Evolutionary conservation across 129 eudicot species (phyloP), one percentile per base, ranked within the genome.

Genomic region (Solidago caesia): DNA sequence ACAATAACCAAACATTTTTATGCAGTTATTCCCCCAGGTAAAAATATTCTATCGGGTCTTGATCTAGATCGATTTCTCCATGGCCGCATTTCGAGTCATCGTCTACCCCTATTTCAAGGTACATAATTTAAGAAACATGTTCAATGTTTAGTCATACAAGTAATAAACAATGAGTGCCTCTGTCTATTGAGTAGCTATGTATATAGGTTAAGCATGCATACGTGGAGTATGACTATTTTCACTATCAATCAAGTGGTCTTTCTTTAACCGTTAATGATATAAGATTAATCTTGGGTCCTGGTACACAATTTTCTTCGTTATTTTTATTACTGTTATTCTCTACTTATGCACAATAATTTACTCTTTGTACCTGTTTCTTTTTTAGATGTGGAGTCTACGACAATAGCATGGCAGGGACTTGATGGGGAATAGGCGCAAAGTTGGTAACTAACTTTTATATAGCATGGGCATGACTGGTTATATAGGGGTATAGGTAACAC

Each of bases 21-120:
- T 84, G 80, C 93, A 87, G 97, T 68, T 74, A 73, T 9, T 87
- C 97, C 67, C 93, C 96, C 0, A 60, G 77, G 76, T 80, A 47
- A 48, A 87, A 83, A 56, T 16, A 58, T 74, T 78, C 82, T 59
- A 83, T 83, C 2, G 88, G 82, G 66, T 87, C 92, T 61, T 83
- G 83, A 63, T 89, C 97, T 26, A 79, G 83, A 74, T 89, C 96
- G 59, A 45, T 89, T 64, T 84, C 90, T 13, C 82, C 87, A 5
- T 75, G 75, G 6, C 45, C 83, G 16, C 81, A 29, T 64, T 88
- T 91, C 3, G 75, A 76, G 75, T 86, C 92, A 52, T 75, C 87
- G 47, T 79, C 47, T 69, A 74, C 77, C 75, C 84, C 86, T 66
- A 74, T 51, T 46, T 89, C 91, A 66, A 87, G 97, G 96, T 92